Base-by-base conservation (phyloP, 208 protist genomes). In the Acanthamoeba culbertsoni region DNA sequence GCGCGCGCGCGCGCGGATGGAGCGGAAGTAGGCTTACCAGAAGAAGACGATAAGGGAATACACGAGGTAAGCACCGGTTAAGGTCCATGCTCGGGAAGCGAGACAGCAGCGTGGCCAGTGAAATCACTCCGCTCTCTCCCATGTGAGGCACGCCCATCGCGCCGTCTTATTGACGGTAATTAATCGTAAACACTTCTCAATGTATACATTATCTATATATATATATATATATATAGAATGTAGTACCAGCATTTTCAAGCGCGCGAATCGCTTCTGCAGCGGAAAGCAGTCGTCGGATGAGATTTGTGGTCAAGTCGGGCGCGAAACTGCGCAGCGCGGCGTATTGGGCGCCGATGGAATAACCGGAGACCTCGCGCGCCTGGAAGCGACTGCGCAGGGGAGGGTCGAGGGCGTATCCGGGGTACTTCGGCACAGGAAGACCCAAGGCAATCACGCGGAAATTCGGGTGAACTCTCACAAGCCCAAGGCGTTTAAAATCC, bases 371-470 rank as follows among this genome's bases (percentile, higher is more conserved):
- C 55, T 95, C 77, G 12, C 96, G 86, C 18, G 94, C 94, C 40
- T 97, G 96, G 86, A 97, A 97, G 43, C 96, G 96, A 26, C 94
- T 96, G 33, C 96, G 96, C 1, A 97, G 94, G 14, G 96, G 96
- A 4, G 96, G 96, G 63, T 97, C 96, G 4, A 97, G 91, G n/a
- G 95, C 94, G 55, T 95, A 93, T 8, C 96, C 96, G 2, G 43
- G 86, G 82, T 93, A 97, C 16, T 43, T 55, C 1, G 95, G 94
- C 3, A 96, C 98, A 0, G 98, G 98, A 12, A 99, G 96, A 16
- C 98, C 98, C 28, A 99, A 95, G 45, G 98, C 98, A 65, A 99
- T 97, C 71, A 99, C 98, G 23, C 98, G 95, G 88, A 99, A 99
- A 63, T 98, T 93, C 59, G 98, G 97, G 28, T 96, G 97, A 2